phyloP scores from a whole-genome alignment of 1,139 yeast species.

The Suhomyces bokatorum region DNA sequence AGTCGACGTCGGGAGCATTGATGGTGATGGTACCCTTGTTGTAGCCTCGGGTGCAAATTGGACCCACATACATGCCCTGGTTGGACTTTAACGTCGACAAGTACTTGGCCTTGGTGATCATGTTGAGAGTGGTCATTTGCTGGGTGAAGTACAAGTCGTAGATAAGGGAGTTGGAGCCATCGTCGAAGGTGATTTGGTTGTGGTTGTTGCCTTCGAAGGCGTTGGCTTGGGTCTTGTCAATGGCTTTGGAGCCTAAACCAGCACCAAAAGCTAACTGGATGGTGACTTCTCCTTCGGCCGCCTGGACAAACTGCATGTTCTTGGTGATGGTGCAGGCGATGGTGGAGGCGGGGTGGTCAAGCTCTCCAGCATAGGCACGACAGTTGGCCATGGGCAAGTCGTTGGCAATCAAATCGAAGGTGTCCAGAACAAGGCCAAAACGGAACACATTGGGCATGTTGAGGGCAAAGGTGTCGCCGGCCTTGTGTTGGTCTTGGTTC shows the following conservation, averaged over 20 bases:
- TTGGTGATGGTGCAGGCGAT: neutral
- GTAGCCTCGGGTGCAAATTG: neutral
- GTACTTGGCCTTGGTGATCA: neutral
- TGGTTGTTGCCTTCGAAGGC: neutral
- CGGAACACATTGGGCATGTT: constrained; percentile 1
- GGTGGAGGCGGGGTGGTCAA: neutral
- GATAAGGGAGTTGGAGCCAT: neutral
- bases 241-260: neutral
- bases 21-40: neutral
- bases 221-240: neutral
- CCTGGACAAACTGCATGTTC: neutral
- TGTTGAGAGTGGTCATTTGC: neutral
- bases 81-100: neutral
- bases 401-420: neutral
- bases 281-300: neutral
- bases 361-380: neutral
- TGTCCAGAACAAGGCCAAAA: neutral
- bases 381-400: neutral
- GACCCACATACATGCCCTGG: neutral
- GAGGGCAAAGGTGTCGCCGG: neutral
- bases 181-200: neutral
- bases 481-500: neutral
- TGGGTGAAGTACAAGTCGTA: too few species aligned
- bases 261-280: neutral
- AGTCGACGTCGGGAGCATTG: neutral